These are phyloP conservation scores for Apiospora arundinis DNA, from an alignment of 2,329 filamentous ascomycete species.

Conservation along the genomic window DNA sequence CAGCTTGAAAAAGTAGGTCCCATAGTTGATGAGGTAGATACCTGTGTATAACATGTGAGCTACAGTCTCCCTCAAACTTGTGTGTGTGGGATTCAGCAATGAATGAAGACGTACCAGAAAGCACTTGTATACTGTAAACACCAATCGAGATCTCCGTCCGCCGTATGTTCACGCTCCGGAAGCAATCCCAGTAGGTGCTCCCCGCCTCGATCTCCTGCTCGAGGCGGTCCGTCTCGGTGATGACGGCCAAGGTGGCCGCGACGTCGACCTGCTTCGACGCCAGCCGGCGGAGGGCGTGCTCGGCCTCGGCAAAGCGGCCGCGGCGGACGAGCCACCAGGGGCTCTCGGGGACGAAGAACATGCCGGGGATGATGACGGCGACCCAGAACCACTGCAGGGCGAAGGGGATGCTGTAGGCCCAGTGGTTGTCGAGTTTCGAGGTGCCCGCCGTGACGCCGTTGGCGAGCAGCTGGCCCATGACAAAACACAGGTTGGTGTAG, in stretches of 20 bases:
- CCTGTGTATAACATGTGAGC: conserved; percentile 47
- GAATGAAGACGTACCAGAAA: conserved; percentile 37
- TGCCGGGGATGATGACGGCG: conserved; percentile 49
- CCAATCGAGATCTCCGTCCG: conserved; percentile 64
- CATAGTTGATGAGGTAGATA: conserved; percentile 69
- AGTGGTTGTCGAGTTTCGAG: conserved; percentile 47
- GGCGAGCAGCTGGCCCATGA: conserved; percentile 65
- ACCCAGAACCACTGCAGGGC: conserved; percentile 60
- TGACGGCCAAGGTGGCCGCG: conserved; percentile 58
- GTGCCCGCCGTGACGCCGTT: conserved; percentile 54
- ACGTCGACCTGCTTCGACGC: conserved; percentile 54
- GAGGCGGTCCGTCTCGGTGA: conserved; percentile 62
- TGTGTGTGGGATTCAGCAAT: neutral
- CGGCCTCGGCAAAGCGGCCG: conserved; percentile 48
- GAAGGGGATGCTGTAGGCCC: conserved; percentile 57
- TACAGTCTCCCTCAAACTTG: too few relatives aligned
- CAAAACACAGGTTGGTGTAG: conserved; percentile 68
- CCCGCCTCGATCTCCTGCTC: conserved; percentile 58
- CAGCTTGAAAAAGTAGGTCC: conserved; percentile 60
- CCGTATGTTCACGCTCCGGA: conserved; percentile 55
- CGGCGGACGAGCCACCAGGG: conserved; percentile 57
- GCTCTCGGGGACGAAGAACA: conserved; percentile 56
- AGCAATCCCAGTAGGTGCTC: conserved; percentile 57
- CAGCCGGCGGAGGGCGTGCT: conserved; percentile 47
- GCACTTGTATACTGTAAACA: conserved; percentile 69